These are phyloP conservation scores for Gaertneriomyces sp. DNA, from an alignment of 192 early-diverging fungal species.

Conservation along the genomic window DNA sequence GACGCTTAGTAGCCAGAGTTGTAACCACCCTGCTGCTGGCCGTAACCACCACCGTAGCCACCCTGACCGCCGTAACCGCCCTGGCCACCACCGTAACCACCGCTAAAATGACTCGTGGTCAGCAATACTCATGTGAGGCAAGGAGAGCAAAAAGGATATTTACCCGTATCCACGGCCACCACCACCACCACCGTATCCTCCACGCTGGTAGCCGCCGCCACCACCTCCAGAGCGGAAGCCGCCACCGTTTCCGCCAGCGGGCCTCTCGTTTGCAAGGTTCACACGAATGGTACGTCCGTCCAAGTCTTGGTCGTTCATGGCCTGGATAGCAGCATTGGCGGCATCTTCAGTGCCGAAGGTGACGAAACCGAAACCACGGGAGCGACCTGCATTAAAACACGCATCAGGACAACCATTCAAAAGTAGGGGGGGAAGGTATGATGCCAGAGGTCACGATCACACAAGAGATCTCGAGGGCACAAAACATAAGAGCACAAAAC, in stretches of 20 bases:
- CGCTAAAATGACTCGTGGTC: too few relatives aligned
- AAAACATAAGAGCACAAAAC: neutral
- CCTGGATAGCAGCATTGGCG: constrained; percentile 68
- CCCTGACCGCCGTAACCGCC: neutral
- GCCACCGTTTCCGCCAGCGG: constrained; percentile 35
- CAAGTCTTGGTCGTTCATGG: constrained; percentile 64
- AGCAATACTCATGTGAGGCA: too few relatives aligned
- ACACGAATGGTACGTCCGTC: constrained; percentile 83
- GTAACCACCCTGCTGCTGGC: too few relatives aligned
- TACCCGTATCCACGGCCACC: too few relatives aligned
- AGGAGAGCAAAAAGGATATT: too few relatives aligned
- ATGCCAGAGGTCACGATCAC: neutral
- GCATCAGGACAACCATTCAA: constrained; percentile 1
- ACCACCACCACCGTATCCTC: too few relatives aligned
- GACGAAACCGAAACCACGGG: constrained; percentile 88
- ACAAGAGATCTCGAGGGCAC: neutral
- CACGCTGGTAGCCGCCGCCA: constrained; percentile 14
- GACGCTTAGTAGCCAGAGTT: too few relatives aligned
- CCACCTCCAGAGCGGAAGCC: constrained; percentile 43
- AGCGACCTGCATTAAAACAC: constrained; percentile 52
- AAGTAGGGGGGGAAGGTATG: neutral
- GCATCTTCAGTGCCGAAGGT: constrained; percentile 57
- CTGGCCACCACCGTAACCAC: neutral
- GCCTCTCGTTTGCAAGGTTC: constrained; percentile 61
- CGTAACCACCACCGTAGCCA: neutral